Conservation (phyloP, 2,329 filamentous ascomycete genomes). For the Ampelomyces quisqualis region DNA sequence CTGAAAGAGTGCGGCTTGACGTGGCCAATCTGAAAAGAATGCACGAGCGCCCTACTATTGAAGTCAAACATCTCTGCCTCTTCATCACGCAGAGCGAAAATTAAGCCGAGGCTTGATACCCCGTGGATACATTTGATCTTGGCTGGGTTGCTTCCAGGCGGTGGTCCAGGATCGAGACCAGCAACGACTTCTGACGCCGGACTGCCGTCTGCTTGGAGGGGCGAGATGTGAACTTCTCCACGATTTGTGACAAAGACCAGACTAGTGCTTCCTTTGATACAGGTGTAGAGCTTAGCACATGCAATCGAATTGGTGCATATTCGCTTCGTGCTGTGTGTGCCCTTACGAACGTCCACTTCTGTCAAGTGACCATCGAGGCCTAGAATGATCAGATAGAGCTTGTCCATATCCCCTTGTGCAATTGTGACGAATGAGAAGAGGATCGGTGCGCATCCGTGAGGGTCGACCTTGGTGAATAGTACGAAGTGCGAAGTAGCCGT, state of each 20-base stretch:
- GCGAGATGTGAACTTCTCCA: slow-evolving; percentile 40
- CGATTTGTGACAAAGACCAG: slow-evolving; percentile 39
- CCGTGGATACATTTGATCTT: slow-evolving; percentile 61
- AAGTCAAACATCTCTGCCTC: slow-evolving; percentile 65
- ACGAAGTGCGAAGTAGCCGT: slow-evolving; percentile 60
- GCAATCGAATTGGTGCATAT: slow-evolving; percentile 31
- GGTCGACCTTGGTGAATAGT: slow-evolving; percentile 53
- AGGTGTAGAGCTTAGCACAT: slow-evolving; percentile 32
- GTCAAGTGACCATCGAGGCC: slow-evolving; percentile 64
- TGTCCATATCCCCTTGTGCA: slow-evolving; percentile 29
- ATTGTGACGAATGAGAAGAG: slow-evolving; percentile 57
- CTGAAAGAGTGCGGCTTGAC: slow-evolving; percentile 63
- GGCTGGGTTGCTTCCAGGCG: slow-evolving; percentile 40
- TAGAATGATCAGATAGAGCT: slow-evolving; percentile 58
- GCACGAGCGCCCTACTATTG: slow-evolving; percentile 56
- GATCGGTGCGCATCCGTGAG: slow-evolving; percentile 62
- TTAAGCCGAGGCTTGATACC: slow-evolving; percentile 59
- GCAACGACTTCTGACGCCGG: slow-evolving; percentile 38
- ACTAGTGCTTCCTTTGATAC: slow-evolving; percentile 27
- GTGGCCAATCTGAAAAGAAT: slow-evolving; percentile 61
- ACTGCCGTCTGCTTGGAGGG: slow-evolving; percentile 24
- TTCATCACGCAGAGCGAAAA: slow-evolving; percentile 60
- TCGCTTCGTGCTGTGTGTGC: slow-evolving; percentile 33
- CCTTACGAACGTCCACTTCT: slow-evolving; percentile 56
- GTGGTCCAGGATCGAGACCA: slow-evolving; percentile 37